Base-by-base conservation (phyloP, 805 yeast genomes). In the Cyberlindnera mycetangii region DNA sequence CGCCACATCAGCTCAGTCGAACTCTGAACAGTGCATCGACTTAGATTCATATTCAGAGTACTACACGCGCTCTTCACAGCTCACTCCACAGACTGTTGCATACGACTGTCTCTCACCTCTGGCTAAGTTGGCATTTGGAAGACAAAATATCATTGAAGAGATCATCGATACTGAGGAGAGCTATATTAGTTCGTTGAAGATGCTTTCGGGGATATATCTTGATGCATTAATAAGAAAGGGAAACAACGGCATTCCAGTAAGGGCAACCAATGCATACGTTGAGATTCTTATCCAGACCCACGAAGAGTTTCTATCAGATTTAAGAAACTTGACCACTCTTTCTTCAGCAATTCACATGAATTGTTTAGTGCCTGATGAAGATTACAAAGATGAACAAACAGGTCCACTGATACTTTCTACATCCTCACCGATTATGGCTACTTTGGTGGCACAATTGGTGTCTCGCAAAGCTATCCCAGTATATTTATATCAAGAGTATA, bases 161-260 rank as follows among this genome's bases (percentile, higher is more conserved):
- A 55, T 79, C 5, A 42, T 73, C 0, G 67, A 67, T 12, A 76
- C 78, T 11, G 85, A 79, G 52, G 67, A 64, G 20, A 62, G 61
- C 1, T 79, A 76, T 52, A 57, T 77, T n/a, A 62, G 64, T 35
- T 71, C 76, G 1, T 55, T 79, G 38, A 65, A 63, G 31, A 58
- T 74, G 48, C 58, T 79, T 16, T 61, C 66, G 7, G 68, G 65
- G n/a, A 67, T 64, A 30, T 79, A 76, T 47, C 53, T 76, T 4
- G 69, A 66, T 8, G 66, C 74, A 2, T 53, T 72, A 10, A 56
- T 69, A 19, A 54, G 54, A 8, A 48, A 47, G 40, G 59, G 59
- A 7, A 62, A 61, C 28, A 55, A 58, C 27, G 64, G 65, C 12
- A 56, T 67, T 1, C 74, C 78, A 3, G 52, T 67, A 1, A 61